Percentiles rank a stretch among this genome's conserved stretches.
These are phyloP conservation scores for Yamagishiella unicocca DNA, from an alignment of 139 green algal genomes.

Conservation along the genomic window DNA sequence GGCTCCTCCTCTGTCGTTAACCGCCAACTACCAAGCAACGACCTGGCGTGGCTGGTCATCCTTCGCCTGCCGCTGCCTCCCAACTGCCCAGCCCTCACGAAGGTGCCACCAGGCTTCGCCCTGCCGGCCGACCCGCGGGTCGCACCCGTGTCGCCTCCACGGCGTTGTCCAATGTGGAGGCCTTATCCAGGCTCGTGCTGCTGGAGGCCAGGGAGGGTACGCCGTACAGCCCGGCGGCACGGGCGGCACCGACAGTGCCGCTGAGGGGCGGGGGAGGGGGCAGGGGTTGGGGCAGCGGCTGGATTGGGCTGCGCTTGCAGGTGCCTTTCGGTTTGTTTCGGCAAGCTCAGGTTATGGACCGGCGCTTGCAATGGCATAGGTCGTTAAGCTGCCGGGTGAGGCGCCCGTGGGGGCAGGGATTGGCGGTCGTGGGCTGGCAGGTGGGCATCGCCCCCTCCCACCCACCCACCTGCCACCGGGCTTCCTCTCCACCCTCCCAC, in stretches of 20 bases:
- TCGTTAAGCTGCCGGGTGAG: too few relatives aligned
- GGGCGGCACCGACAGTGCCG: constrained; percentile 37
- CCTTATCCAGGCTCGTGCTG: constrained; percentile 16
- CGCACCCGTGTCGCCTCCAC: constrained; percentile 19
- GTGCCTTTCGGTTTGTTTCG: too few relatives aligned
- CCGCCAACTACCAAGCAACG: too few relatives aligned
- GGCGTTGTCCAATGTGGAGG: constrained; percentile 10
- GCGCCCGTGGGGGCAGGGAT: too few relatives aligned
- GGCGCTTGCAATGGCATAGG: too few relatives aligned
- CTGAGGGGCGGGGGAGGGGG: neutral
- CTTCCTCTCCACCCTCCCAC: neutral
- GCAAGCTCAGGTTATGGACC: too few relatives aligned
- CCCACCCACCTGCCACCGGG: neutral
- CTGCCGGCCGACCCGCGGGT: neutral
- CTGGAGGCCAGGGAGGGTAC: constrained; percentile 32
- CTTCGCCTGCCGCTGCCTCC: neutral
- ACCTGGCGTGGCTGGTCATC: too few relatives aligned
- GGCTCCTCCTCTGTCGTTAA: too few relatives aligned
- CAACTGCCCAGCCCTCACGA: neutral
- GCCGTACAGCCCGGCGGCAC: constrained; percentile 33
- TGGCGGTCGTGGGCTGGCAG: too few relatives aligned
- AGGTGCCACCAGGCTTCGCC: neutral
- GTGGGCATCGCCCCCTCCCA: neutral
- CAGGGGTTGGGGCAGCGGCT: too few relatives aligned
- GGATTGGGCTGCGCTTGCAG: too few relatives aligned